Base-by-base conservation (phyloP, 1,284 basidiomycete genomes). In the Tylopilus sp. region DNA sequence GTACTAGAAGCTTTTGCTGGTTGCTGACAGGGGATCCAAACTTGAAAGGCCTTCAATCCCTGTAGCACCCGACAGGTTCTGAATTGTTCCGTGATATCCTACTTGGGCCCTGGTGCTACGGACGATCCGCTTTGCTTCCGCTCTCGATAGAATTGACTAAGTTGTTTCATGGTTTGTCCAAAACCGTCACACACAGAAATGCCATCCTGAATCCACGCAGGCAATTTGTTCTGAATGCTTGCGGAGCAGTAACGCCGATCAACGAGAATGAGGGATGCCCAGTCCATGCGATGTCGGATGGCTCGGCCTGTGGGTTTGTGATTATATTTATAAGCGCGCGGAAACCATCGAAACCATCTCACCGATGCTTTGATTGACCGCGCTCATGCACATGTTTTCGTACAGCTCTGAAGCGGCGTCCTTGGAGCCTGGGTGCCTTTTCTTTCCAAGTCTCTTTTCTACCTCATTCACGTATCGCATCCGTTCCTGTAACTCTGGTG, bases 281-380 rank as follows among this genome's bases (percentile, higher is more conserved):
- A 96, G 66, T 96, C 94, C 54, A 76, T 79, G 26, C 79, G 78
- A 66, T 94, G 92, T 33, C 94, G 81, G 52, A 95, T 94, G 5
- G 93, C 92, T 54, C 94, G 82, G 36, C 92, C 91, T 93, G 58
- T 36, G 26, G 45, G 47, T 26, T 18, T 37, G 34, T 53, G 37
- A 52, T 30, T 30, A 46, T 44, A n/a, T n/a, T n/a, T 29, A 24
- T 40, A 36, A 36, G 12, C 18, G 17, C 5, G 11, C 40, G 15
- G 31, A 28, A 48, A 38, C 39, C 12, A 10, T n/a, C 21, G 30
- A 29, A 38, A 21, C 2, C 0, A 5, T 4, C 81, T 49, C 55
- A 86, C 94, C 94, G 54, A 99, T 97, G 50, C 90, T 93, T 67
- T 99, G 95, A 70, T 99, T 99, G 37, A 98, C 94, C 0, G 94